phyloP scores from a whole-genome alignment of 2,329 filamentous ascomycete genomes.

The Orbilia quercus region DNA sequence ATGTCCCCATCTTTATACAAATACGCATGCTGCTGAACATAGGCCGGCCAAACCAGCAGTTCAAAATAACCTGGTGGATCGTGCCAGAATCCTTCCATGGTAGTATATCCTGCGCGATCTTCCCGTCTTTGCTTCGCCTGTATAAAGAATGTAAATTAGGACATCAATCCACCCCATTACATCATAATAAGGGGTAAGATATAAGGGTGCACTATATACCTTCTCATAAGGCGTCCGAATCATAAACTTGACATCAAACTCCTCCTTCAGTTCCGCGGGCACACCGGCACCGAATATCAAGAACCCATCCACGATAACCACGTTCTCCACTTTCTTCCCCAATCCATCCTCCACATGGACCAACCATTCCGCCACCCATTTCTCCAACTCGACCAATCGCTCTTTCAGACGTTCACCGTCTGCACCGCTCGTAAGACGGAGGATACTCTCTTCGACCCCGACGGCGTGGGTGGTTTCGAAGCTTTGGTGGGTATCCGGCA shows the following conservation, averaged over 20 bases:
- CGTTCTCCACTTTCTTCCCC: constrained; percentile 46
- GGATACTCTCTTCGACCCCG: constrained; percentile 49
- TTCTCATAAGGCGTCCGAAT: constrained; percentile 58
- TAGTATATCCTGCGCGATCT: constrained; percentile 80
- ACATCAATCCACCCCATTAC: no score
- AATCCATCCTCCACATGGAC: constrained; percentile 58
- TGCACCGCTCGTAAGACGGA: constrained; percentile 3
- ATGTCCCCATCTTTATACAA: constrained; percentile 79
- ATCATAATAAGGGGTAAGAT: constrained; percentile 2
- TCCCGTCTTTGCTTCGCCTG: constrained; percentile 74
- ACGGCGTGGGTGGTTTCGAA: constrained; percentile 39
- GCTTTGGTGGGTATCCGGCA: constrained; percentile 58
- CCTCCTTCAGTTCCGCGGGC: constrained; percentile 50
- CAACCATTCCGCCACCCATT: constrained; percentile 59
- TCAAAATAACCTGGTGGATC: constrained; percentile 96
- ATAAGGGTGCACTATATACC: constrained; percentile 51
- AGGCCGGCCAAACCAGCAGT: constrained; percentile 94
- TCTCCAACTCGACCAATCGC: constrained; percentile 61
- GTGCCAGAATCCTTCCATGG: constrained; percentile 89
- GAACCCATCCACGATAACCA: constrained; percentile 59
- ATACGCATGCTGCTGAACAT: constrained; percentile 73
- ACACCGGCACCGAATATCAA: constrained; percentile 58
- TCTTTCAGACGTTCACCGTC: constrained; percentile 14
- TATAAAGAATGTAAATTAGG: no score
- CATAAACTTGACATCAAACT: constrained; percentile 58